These are phyloP conservation scores for Umbelopsis ramanniana DNA, from an alignment of 192 early-diverging fungal genomes.

Conservation along the genomic window DNA sequence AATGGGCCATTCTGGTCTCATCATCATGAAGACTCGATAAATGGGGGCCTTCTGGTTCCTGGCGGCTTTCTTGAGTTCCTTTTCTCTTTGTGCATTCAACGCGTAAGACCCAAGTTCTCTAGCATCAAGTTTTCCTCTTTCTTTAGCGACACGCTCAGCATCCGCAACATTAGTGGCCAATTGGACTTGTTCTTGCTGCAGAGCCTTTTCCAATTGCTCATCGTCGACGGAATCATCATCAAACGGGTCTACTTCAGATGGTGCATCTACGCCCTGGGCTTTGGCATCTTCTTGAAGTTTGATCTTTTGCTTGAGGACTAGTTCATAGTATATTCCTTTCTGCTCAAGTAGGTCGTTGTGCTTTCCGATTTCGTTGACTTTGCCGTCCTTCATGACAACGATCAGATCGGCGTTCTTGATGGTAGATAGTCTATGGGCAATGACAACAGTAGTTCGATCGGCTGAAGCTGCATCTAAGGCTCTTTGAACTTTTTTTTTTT, in stretches of 20 bases:
- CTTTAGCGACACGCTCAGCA: constrained; percentile 12
- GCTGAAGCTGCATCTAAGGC: constrained; percentile 75
- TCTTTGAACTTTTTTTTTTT: constrained; percentile 62
- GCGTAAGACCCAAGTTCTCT: constrained; percentile 22
- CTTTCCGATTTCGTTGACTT: constrained; percentile 71
- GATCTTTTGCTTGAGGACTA: constrained; percentile 72
- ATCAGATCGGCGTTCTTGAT: constrained; percentile 85
- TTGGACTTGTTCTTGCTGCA: constrained; percentile 52
- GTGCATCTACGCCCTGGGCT: not conserved
- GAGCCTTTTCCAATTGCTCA: constrained; percentile 31
- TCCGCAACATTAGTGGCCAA: constrained; percentile 13
- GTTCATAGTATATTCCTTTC: constrained; percentile 62
- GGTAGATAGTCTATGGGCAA: constrained; percentile 91
- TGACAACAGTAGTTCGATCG: constrained; percentile 85
- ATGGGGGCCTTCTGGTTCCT: constrained; percentile 58
- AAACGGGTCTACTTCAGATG: not conserved
- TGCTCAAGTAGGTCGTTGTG: constrained; percentile 72
- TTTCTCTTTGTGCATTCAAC: constrained; percentile 36
- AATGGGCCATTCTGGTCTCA: constrained; percentile 56
- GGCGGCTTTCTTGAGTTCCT: constrained; percentile 41
- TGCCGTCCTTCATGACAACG: constrained; percentile 78
- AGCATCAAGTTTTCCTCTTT: constrained; percentile 22
- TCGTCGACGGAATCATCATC: constrained; percentile 20
- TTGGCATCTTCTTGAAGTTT: constrained; percentile 20
- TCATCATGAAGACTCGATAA: constrained; percentile 51